These are phyloP conservation scores for Bipolaris victoriae DNA, from an alignment of 2,329 filamentous ascomycete genomes.

Conservation along the genomic window DNA sequence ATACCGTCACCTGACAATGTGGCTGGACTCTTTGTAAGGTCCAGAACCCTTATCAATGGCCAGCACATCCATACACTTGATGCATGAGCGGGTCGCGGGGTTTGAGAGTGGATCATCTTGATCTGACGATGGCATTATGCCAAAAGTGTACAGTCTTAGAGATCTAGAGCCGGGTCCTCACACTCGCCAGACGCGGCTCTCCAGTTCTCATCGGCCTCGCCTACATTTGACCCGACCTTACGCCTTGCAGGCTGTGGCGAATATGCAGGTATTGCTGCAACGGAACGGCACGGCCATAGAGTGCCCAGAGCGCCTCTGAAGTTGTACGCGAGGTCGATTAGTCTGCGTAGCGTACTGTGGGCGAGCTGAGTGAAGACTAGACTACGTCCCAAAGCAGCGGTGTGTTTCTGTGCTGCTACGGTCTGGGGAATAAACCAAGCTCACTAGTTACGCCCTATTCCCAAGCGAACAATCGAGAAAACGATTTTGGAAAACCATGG, in stretches of 20 bases:
- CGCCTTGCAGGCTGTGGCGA: background rate
- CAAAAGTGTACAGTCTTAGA: background rate
- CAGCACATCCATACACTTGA: background rate
- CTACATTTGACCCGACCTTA: background rate
- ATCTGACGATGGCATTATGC: background rate
- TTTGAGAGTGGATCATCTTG: background rate
- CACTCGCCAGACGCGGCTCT: background rate
- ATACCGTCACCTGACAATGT: background rate
- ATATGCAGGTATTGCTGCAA: background rate
- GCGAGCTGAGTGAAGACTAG: constrained; percentile 7
- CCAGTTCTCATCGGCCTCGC: background rate
- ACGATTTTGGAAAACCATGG: background rate
- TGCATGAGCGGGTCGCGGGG: background rate
- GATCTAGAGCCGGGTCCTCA: background rate
- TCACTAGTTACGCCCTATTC: constrained; percentile 1
- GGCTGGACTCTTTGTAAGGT: background rate
- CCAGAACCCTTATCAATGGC: background rate
- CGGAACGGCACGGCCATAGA: background rate
- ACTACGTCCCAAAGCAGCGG: constrained; percentile 6
- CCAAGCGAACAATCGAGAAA: background rate
- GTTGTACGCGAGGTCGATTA: background rate
- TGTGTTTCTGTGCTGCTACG: constrained; percentile 12
- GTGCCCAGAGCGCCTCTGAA: constrained; percentile 1
- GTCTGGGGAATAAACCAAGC: background rate
- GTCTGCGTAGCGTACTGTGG: constrained; percentile 6